Conservation (phyloP, 305 asterid species). For the Solanum hybrid region DNA sequence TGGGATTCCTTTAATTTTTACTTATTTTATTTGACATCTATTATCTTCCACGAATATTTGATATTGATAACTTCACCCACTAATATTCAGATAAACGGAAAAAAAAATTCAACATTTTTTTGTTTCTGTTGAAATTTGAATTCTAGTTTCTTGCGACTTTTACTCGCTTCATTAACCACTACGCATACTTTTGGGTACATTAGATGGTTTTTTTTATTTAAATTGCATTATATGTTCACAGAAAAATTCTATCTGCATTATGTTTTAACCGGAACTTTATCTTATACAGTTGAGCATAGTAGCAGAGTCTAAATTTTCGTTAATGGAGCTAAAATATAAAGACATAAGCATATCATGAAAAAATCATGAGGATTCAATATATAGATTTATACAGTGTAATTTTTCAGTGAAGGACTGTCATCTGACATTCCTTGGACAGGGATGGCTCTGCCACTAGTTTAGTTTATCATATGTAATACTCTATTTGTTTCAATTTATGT, state of each 20-base stretch:
- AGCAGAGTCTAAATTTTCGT: not conserved
- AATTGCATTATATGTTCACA: not conserved
- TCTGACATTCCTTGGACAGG: not conserved
- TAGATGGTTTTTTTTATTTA: not conserved
- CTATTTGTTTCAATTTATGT: not conserved
- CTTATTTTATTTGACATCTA: not conserved
- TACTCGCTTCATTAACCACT: not conserved
- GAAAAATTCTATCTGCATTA: not conserved
- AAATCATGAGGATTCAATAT: not conserved
- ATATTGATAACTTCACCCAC: not conserved
- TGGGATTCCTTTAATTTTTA: too few species aligned
- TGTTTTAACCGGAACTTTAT: not conserved
- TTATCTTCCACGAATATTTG: not conserved
- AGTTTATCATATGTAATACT: not conserved
- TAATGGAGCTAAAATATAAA: not conserved
- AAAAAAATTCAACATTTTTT: not conserved
- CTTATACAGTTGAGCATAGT: not conserved
- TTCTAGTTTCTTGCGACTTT: not conserved
- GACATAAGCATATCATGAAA: not conserved
- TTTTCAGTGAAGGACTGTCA: not conserved
- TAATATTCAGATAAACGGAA: not conserved
- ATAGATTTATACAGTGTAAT: not conserved
- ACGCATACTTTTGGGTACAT: not conserved
- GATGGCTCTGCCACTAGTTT: not conserved
- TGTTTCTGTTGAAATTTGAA: not conserved